Evolutionary conservation across 2,329 filamentous ascomycete species (phyloP), one percentile per base, ranked within the genome.

Genomic region (Neurospora crassa): DNA sequence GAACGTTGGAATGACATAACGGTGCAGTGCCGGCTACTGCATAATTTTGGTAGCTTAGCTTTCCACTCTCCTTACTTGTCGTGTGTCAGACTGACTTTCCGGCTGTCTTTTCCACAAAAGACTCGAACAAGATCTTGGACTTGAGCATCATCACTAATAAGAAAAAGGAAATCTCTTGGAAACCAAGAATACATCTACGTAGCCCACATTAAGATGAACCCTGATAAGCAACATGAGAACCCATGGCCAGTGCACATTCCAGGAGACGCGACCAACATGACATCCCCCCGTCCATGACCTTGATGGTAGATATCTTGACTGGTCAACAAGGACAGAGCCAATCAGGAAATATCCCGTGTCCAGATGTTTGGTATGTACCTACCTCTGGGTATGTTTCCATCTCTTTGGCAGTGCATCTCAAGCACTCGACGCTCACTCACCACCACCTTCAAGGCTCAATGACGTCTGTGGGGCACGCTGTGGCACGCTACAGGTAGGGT

Each of bases 401-500:
- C 10, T 18, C 24, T 59, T 11, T 59, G 53, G 34, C 34, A 1
- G 34, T 37, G 34, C 34, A 37, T 29, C 29, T 29, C 29, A 4
- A 29, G 29, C 29, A 29, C n/a, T n/a, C n/a, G n/a, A n/a, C 4
- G 29, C 34, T 37, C 34, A 37, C 34, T 37, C 34, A 37, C 34
- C 34, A 37, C 34, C 34, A 14, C 53, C 47, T 14, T 59, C 67
- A 68, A 40, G 37, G 71, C 68, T 68, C 68, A 69, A 76, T 76
- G 74, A 76, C 74, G 74, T 76, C 69, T 72, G 16, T 70, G 70
- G 71, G 68, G 72, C 71, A 70, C 70, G 37, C 70, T 70, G 70
- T 72, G 67, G 73, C 71, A 70, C 71, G 69, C 72, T 70, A 72
- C 14, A 37, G 34, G 34, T 37, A 37, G 7, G 34, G 34, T 37